A percentile compares a stretch with the other conserved stretches of the same genome.
These are phyloP conservation scores for Trichothecium sympodiale DNA, from an alignment of 2,329 filamentous ascomycete species.

Conservation along the genomic window DNA sequence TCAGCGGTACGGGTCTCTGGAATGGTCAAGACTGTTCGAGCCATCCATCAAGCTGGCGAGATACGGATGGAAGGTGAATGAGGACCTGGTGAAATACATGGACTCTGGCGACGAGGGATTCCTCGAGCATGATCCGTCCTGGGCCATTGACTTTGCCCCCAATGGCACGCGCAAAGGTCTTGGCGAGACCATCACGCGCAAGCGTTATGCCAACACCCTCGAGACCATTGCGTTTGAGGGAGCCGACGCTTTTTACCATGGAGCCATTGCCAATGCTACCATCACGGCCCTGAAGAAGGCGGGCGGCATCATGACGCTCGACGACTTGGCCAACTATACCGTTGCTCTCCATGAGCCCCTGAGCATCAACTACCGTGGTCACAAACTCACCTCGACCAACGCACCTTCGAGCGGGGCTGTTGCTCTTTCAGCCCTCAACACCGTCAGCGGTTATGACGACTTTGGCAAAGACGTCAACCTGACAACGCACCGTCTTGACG, in stretches of 20 bases:
- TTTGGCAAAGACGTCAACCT: constrained; percentile 49
- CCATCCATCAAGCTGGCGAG: constrained; percentile 65
- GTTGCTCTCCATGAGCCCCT: constrained; percentile 51
- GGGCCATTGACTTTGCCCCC: constrained; percentile 78
- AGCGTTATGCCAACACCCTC: constrained; percentile 62
- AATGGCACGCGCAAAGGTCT: constrained; percentile 53
- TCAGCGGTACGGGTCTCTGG: constrained; percentile 49
- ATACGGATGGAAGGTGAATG: constrained; percentile 58
- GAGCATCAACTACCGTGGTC: constrained; percentile 55
- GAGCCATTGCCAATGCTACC: constrained; percentile 57
- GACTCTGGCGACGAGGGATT: constrained; percentile 43
- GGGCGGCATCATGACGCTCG: constrained; percentile 67
- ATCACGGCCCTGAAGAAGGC: constrained; percentile 51
- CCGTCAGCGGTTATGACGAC: constrained; percentile 56
- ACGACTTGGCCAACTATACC: constrained; percentile 63
- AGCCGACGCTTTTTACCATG: constrained; percentile 57
- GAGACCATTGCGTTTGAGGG: constrained; percentile 58
- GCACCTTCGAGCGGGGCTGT: constrained; percentile 68
- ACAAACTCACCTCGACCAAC: constrained; percentile 53
- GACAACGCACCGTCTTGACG: constrained; percentile 69
- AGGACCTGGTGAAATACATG: constrained; percentile 65
- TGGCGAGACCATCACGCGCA: constrained; percentile 65
- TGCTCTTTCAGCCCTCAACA: constrained; percentile 62
- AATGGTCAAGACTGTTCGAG: constrained; percentile 55
- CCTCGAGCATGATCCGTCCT: constrained; percentile 57